Evolutionary conservation across 768 basidiomycete species (phyloP), one percentile per base, ranked within the genome.

Genomic region (Rhodotorula kratochvilovae): DNA sequence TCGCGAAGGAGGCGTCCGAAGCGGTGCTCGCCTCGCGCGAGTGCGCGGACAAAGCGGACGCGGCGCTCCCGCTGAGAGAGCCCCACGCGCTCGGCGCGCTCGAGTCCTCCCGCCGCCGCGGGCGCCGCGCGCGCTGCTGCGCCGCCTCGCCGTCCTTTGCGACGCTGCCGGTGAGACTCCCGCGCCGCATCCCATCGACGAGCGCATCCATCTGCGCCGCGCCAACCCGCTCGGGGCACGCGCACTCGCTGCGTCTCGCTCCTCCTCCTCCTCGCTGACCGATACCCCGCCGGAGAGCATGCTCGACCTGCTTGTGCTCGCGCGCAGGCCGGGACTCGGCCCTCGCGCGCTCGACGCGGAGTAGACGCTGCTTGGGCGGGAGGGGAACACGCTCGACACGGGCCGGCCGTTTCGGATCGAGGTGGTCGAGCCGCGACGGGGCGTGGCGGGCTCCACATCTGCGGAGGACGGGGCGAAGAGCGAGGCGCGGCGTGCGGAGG

Each of bases 1-100:
- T 56, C 36, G 71, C 71, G 59, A 65, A 72, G 13, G 55, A 59
- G 12, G 56, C 61, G 33, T 71, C 70, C 33, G 66, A 67, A 7
- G 36, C 48, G 33, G 50, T 35, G 61, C 59, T 71, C 61, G 56
- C 23, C n/a, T 51, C 66, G 39, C 62, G 45, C 56, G 39, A 39
- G 50, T 58, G 61, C 46, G 27, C 2, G 23, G 15, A 13, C 8
- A 39, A 48, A n/a, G 42, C 53, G 50, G 29, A 21, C 23, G 17
- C 35, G 35, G 2, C 19, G 8, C 45, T 23, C 19, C 19, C 4
- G 23, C 55, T 8, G 33, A 25, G 31, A 7, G 12, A 2, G 31
- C 31, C 11, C 55, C 57, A 58, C 19, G 42, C 57, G 27, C 39
- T 39, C 39, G 35, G 57, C 27, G 39, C 39, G 27, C 13, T 27